These are phyloP conservation scores for Artemisia tridentata DNA, from an alignment of 129 eudicot species.

Conservation along the genomic window DNA sequence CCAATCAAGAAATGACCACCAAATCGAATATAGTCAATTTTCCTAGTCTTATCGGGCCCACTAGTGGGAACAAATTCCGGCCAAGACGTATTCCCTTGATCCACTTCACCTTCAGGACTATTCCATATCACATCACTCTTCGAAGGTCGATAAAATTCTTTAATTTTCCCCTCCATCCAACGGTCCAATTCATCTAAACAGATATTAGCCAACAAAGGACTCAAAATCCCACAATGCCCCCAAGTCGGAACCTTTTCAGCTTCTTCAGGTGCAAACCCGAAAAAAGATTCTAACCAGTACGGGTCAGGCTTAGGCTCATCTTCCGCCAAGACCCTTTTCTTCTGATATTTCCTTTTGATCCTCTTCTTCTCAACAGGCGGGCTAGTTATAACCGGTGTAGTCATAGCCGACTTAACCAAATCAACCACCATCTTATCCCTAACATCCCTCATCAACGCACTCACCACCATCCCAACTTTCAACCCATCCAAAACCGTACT, in stretches of 20 bases:
- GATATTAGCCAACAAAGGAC: slow-evolving; percentile 76
- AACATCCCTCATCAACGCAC: slow-evolving; percentile 73
- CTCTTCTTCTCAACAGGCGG: slow-evolving; percentile 52
- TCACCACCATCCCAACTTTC: slow-evolving; percentile 62
- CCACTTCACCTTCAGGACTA: slow-evolving; percentile 56
- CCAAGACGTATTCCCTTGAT: slow-evolving; percentile 93
- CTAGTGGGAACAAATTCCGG: slow-evolving; percentile 97
- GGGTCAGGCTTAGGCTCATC: slow-evolving; percentile 99
- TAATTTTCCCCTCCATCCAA: slow-evolving; percentile 75
- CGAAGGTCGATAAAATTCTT: slow-evolving; percentile 66
- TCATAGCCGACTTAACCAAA: slow-evolving; percentile 76
- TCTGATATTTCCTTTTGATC: slow-evolving; percentile 59
- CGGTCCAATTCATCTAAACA: slow-evolving; percentile 82
- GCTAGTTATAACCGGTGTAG: slow-evolving; percentile 43
- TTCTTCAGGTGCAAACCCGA: slow-evolving; percentile 95
- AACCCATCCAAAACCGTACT: slow-evolving; percentile 70
- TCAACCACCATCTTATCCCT: slow-evolving; percentile 86
- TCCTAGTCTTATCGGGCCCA: slow-evolving; percentile 85
- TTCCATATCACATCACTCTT: slow-evolving; percentile 89
- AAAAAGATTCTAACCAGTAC: slow-evolving; percentile 89
- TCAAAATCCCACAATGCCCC: slow-evolving; percentile 90
- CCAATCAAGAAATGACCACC: slow-evolving; percentile 93
- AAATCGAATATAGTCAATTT: slow-evolving; percentile 76
- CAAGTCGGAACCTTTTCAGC: slow-evolving; percentile 85
- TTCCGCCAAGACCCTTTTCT: slow-evolving; percentile 70